A percentile compares a stretch with the other conserved stretches of the same genome.
Conservation (phyloP, 169 alveolate species). For the Cryptosporidium xiaoi region DNA sequence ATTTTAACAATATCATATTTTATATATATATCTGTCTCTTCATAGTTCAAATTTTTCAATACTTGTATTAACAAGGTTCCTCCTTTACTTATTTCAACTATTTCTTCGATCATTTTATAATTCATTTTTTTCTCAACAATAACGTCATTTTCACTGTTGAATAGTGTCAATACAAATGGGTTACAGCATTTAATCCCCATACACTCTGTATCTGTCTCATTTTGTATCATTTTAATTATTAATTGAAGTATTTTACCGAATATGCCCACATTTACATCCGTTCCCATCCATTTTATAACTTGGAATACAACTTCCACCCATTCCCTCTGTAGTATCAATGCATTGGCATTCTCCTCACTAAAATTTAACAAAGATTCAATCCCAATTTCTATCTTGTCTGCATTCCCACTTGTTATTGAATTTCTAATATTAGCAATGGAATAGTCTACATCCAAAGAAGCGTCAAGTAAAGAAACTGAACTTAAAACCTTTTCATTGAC, state of each 20-base stretch:
- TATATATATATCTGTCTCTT: constrained; percentile 28
- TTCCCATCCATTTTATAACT: constrained; percentile 54
- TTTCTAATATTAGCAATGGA: constrained; percentile 27
- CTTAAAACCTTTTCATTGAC: constrained; percentile 63
- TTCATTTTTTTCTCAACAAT: not conserved
- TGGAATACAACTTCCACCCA: constrained; percentile 44
- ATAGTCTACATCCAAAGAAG: constrained; percentile 66
- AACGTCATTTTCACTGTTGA: not conserved
- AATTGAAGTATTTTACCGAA: constrained; percentile 30
- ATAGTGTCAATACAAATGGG: not conserved
- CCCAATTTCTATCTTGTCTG: constrained; percentile 29
- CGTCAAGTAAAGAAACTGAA: constrained; percentile 65
- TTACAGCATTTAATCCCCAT: constrained; percentile 3
- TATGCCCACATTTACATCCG: constrained; percentile 1
- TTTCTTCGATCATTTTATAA: constrained; percentile 38
- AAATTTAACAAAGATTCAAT: constrained; percentile 35
- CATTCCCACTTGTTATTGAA: constrained; percentile 5
- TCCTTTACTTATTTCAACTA: constrained; percentile 38
- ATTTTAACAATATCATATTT: constrained; percentile 47
- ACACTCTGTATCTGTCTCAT: not conserved
- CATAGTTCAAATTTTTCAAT: constrained; percentile 18
- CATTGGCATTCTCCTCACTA: constrained; percentile 59
- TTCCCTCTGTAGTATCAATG: constrained; percentile 43
- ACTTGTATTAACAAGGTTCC: constrained; percentile 36
- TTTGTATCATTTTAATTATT: constrained; percentile 45